Evolutionary conservation across 441 rosid species (phyloP), one percentile per base, ranked within the genome.

Genomic region (Corymbia citriodora): DNA sequence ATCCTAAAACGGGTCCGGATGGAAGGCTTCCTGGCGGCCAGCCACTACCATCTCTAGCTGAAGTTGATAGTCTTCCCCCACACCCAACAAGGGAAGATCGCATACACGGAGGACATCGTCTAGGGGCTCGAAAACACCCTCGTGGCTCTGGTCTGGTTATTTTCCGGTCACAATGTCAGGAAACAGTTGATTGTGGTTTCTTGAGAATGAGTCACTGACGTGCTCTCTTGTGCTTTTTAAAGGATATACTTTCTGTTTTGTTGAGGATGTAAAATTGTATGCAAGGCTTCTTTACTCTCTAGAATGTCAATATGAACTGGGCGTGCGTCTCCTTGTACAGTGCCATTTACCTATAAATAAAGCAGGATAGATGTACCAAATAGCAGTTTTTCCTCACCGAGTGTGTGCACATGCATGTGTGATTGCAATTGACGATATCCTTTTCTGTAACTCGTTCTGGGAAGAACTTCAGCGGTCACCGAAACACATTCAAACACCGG

Each of bases 111-210:
- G 87, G 94, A 94, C 92, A 70, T 88, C 3, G 74, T 91, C 2
- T 88, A 93, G 82, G 95, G 95, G 4, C 92, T 93, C 0, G 94
- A 93, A 82, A 92, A 63, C 8, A 93, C 87, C 12, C 94, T 94
- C 0, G 92, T 89, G 6, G 95, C 95, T 29, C 88, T 94, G 40
- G 74, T 90, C 3, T 92, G 95, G 29, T 92, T 93, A 33, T 94
- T 91, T 91, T 70, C 87, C 0, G 93, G 94, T 36, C 90, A 53
- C 11, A 93, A 93, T 59, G 90, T 93, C 12, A 95, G 94, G 29
- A 94, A 94, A 90, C 93, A 90, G 31, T 89, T 92, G 2, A 90
- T 94, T 49, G 55, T 21, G 10, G 93, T 93, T 55, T 90, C 93
- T 83, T 70, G 17, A 1, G 89, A 91, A 52, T 93, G 87, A 91